phyloP scores from a whole-genome alignment of 192 early-diverging fungal species.

The Coemansia asiatica region DNA sequence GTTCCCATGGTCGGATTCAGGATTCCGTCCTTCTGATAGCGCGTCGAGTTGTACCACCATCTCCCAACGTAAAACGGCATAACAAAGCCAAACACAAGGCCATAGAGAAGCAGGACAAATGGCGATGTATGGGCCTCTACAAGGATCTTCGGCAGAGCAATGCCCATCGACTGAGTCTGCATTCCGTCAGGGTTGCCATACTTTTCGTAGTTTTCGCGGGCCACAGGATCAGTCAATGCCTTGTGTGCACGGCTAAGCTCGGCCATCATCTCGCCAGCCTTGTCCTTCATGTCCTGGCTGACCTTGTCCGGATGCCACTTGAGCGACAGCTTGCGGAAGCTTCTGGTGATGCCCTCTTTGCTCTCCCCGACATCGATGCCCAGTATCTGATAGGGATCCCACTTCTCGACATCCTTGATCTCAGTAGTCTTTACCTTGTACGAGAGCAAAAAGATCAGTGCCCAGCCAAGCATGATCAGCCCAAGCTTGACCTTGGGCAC shows the following conservation, averaged over 20 bases:
- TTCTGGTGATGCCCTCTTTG: slow-evolving; percentile 64
- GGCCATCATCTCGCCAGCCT: slow-evolving; percentile 73
- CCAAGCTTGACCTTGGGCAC: slow-evolving; percentile 34
- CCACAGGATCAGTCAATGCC: slow-evolving; percentile 90
- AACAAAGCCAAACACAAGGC: slow-evolving; percentile 81
- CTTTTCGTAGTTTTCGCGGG: slow-evolving; percentile 89
- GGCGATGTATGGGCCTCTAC: slow-evolving; percentile 83
- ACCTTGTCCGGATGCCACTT: slow-evolving; percentile 82
- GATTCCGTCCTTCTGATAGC: slow-evolving; percentile 88
- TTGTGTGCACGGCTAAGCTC: slow-evolving; percentile 93
- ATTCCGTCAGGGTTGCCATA: slow-evolving; percentile 97
- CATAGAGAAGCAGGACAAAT: slow-evolving; percentile 84
- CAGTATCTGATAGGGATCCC: slow-evolving; percentile 95
- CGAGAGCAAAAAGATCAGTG: slow-evolving; percentile 45
- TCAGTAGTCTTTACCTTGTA: slow-evolving; percentile 61
- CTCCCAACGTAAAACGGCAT: slow-evolving; percentile 86
- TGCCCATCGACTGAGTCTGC: slow-evolving; percentile 86
- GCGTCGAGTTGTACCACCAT: slow-evolving; percentile 94
- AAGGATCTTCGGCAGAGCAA: slow-evolving; percentile 89
- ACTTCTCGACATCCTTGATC: slow-evolving; percentile 65
- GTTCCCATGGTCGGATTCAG: slow-evolving; percentile 84
- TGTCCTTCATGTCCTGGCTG: slow-evolving; percentile 62
- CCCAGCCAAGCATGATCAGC: slow-evolving; percentile 44
- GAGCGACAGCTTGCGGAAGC: slow-evolving; percentile 69
- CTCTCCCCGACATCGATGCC: slow-evolving; percentile 64